A percentile compares a stretch with the other conserved stretches of the same genome.
Evolutionary conservation across 345 rosid species (phyloP).

Genomic region (Citropsis articulata): DNA sequence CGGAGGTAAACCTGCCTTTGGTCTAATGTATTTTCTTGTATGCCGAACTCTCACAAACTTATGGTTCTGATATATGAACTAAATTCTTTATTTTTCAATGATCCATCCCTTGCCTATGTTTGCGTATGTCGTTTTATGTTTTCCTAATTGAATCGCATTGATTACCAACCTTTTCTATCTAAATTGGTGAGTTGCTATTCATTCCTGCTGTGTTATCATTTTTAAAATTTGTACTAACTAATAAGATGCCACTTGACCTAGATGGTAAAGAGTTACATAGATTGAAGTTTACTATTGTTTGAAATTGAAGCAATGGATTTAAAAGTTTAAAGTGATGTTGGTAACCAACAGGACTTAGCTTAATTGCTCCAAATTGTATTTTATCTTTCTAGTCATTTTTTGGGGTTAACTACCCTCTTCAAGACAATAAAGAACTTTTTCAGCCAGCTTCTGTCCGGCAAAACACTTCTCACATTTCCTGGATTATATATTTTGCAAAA

Average conservation of each 20-base stretch:
- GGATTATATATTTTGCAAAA: not conserved
- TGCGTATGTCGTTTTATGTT: not conserved
- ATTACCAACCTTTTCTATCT: not conserved
- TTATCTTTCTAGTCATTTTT: not conserved
- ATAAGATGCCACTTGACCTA: not conserved
- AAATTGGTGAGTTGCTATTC: not conserved
- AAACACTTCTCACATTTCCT: not conserved
- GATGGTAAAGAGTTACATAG: not conserved
- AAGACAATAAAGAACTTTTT: not conserved
- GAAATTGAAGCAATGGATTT: not conserved
- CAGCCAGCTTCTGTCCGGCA: not conserved
- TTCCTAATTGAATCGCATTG: not conserved
- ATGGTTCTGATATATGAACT: not conserved
- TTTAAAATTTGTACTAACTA: not conserved
- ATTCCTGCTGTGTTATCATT: not conserved
- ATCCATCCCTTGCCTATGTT: not conserved
- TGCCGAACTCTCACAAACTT: not conserved
- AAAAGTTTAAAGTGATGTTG: not conserved
- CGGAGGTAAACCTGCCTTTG: slow-evolving; percentile 47
- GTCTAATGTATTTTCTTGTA: not conserved
- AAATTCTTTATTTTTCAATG: not conserved
- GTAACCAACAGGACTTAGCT: too few relatives aligned
- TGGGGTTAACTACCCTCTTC: not conserved
- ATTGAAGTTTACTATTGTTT: not conserved
- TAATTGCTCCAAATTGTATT: not conserved